phyloP scores from a whole-genome alignment of 768 basidiomycete species.

The Dictyophora rubrovolvata region DNA sequence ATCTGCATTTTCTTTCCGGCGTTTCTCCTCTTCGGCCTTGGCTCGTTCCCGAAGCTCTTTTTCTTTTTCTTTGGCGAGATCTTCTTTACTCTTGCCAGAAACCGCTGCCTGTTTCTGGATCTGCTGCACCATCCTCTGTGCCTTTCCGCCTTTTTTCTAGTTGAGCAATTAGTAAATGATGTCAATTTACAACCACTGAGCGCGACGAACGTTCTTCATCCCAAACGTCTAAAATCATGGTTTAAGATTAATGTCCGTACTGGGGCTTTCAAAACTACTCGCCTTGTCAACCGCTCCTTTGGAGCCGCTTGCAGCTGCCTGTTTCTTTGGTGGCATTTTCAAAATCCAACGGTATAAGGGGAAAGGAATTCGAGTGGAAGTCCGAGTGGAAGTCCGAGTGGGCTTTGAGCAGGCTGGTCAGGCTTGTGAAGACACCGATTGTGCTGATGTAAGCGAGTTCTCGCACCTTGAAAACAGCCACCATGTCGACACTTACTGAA shows the following conservation, averaged over 20 bases:
- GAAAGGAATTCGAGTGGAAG: neutral
- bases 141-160: constrained; percentile 90
- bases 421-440: no score
- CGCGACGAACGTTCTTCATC: constrained; percentile 65
- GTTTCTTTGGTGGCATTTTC: constrained; percentile 79
- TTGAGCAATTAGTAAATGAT: neutral
- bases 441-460: no score
- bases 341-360: neutral
- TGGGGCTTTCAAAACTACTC: constrained; percentile 21
- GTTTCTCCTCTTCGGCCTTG: constrained; percentile 73
- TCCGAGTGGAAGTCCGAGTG: no score
- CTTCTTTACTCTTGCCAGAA: constrained; percentile 71
- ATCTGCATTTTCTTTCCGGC: constrained; percentile 74
- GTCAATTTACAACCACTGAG: neutral
- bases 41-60: constrained; percentile 66
- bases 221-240: constrained; percentile 61
- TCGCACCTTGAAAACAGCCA: neutral
- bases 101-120: constrained; percentile 68
- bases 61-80: constrained; percentile 79
- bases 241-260: constrained; percentile 14
- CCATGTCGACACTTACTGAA: constrained; percentile 8
- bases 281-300: constrained; percentile 82
- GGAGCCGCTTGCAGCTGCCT: constrained; percentile 43
- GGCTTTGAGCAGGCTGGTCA: no score
- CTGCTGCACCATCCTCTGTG: constrained; percentile 72